These are phyloP conservation scores for Neurospora terricola DNA, from an alignment of 495 filamentous ascomycete genomes.

Conservation along the genomic window DNA sequence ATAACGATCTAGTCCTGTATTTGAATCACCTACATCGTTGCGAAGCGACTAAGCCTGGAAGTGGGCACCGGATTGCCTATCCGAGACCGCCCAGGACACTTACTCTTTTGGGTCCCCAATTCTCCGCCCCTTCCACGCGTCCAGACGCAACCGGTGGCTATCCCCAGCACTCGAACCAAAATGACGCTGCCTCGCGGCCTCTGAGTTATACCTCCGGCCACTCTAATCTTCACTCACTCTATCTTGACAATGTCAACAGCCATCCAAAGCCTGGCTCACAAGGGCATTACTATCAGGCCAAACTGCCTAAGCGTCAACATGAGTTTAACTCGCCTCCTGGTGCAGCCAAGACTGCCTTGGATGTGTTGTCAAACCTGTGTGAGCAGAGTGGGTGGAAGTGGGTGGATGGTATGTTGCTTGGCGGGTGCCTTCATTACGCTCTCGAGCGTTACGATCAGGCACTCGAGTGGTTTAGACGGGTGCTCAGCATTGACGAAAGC, in stretches of 20 bases:
- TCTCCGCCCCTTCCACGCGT: not conserved
- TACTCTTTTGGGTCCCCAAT: not conserved
- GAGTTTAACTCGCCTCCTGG: conserved; percentile 25
- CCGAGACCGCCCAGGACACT: conserved; percentile 34
- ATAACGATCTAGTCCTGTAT: conserved; percentile 72
- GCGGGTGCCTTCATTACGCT: conserved; percentile 88
- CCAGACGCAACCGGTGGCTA: conserved; percentile 7
- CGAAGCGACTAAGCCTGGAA: conserved; percentile 14
- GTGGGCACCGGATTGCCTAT: conserved; percentile 29
- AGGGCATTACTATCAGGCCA: conserved; percentile 7
- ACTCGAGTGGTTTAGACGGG: conserved; percentile 78
- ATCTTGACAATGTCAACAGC: conserved; percentile 1
- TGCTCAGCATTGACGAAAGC: conserved; percentile 72
- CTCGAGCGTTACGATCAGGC: conserved; percentile 80
- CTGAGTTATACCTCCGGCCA: not conserved
- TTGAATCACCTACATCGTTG: conserved; percentile 48
- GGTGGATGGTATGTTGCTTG: conserved; percentile 91
- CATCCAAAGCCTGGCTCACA: not conserved
- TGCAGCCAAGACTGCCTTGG: conserved; percentile 59
- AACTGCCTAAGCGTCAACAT: conserved; percentile 7
- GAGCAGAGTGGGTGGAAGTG: conserved; percentile 84
- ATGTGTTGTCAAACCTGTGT: conserved; percentile 72
- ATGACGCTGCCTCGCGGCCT: conserved; percentile 9
- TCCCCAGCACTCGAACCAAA: conserved; percentile 15
- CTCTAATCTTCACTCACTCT: not conserved